phyloP scores from a whole-genome alignment of 202 grass and related monocot genomes.

The Digitaria exilis region DNA sequence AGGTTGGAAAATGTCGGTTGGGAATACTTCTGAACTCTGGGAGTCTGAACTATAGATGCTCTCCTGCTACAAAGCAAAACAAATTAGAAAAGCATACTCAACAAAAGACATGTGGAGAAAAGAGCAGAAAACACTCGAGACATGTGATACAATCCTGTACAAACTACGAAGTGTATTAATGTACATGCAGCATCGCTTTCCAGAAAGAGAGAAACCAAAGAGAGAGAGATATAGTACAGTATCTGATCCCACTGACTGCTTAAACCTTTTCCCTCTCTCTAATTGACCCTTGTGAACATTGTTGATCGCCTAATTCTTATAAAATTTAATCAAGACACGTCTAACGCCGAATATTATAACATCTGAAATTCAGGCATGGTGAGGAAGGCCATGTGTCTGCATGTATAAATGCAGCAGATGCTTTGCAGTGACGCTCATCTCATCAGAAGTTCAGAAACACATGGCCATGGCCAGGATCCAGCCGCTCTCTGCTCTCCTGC shows the following conservation, averaged over 20 bases:
- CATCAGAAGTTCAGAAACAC: neutral
- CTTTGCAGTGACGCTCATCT: neutral
- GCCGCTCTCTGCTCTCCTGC: constrained; percentile 32
- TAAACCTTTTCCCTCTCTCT: neutral
- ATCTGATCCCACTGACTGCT: constrained; percentile 33
- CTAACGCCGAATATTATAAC: neutral
- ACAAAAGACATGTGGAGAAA: constrained; percentile 19
- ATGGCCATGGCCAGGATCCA: constrained; percentile 41
- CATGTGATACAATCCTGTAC: neutral
- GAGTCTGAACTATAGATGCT: neutral
- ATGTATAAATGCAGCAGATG: constrained; percentile 29
- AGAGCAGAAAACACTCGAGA: neutral
- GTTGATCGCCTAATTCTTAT: neutral
- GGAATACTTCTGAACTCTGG: neutral
- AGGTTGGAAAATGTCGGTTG: neutral
- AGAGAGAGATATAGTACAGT: neutral
- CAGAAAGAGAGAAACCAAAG: neutral
- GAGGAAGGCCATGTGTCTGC: neutral
- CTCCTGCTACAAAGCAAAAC: constrained; percentile 4
- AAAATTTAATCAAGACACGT: neutral
- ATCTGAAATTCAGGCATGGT: neutral
- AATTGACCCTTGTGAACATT: constrained; percentile 37
- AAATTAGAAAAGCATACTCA: neutral
- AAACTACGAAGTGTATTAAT: neutral
- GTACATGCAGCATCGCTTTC: constrained; percentile 21